phyloP scores from a whole-genome alignment of 805 yeast species.

The Dipodascopsis uninucleata region DNA sequence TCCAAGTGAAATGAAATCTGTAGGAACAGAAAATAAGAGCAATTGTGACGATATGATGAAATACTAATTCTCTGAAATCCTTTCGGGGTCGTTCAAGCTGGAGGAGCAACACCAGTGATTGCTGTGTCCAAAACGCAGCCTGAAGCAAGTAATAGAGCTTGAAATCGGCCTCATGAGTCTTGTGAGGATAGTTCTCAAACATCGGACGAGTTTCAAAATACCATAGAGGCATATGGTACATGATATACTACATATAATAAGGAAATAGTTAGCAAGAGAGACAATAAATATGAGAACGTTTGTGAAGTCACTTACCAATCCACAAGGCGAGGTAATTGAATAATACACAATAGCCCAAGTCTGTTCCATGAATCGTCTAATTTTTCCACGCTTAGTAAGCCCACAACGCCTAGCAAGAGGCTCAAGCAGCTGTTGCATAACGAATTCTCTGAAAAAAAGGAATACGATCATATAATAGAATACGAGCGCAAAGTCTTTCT shows the following conservation, averaged over 20 bases:
- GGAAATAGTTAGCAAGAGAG: neutral
- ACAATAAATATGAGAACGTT: no score
- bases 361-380: constrained; percentile 88
- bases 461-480: constrained; percentile 77
- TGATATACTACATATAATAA: constrained; percentile 70
- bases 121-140: constrained; percentile 98
- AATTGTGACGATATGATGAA: constrained; percentile 91
- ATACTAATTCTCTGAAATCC: constrained; percentile 84
- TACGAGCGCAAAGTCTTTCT: constrained; percentile 74
- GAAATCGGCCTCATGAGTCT: constrained; percentile 61
- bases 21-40: constrained; percentile 82
- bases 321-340: constrained; percentile 77
- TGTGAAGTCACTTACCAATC: constrained; percentile 45
- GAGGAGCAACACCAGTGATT: constrained; percentile 72
- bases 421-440: constrained; percentile 73
- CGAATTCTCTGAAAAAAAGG: constrained; percentile 85
- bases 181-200: constrained; percentile 80
- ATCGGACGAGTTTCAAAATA: constrained; percentile 79
- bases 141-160: constrained; percentile 84
- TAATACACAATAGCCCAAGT: constrained; percentile 79
- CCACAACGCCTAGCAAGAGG: constrained; percentile 65
- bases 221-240: constrained; percentile 84
- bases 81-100: constrained; percentile 94
- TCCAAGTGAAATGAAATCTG: constrained; percentile 93
- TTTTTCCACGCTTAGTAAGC: constrained; percentile 51